These are phyloP conservation scores for Backusella parvicylindrica DNA, from an alignment of 192 early-diverging fungal species.

Conservation along the genomic window DNA sequence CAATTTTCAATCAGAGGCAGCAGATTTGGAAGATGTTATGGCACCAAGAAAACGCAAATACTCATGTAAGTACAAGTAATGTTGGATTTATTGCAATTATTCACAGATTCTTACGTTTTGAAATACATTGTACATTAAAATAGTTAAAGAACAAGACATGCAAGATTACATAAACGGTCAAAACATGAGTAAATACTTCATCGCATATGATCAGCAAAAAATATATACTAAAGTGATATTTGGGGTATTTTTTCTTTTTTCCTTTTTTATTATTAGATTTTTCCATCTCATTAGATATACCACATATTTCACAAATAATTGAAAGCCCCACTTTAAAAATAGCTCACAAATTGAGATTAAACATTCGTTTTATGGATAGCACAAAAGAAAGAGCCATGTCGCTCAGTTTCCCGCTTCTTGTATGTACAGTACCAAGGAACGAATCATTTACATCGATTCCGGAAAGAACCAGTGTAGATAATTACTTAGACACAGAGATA, in stretches of 20 bases:
- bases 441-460: background rate
- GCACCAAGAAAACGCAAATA: background rate
- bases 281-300: background rate
- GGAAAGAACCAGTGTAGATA: background rate
- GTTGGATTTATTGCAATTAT: background rate
- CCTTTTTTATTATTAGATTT: slow-evolving; percentile 4
- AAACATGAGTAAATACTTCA: background rate
- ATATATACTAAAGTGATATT: background rate
- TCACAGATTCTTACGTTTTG: background rate
- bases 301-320: background rate
- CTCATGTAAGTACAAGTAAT: background rate
- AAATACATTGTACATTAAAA: background rate
- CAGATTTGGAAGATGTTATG: background rate
- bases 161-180: background rate
- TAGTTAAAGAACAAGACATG: background rate
- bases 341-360: background rate
- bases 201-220: background rate
- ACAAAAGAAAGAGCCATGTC: background rate
- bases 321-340: slow-evolving; percentile 1
- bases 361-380: background rate
- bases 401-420: background rate
- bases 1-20: background rate
- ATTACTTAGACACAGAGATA: background rate
- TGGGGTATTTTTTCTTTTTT: background rate
- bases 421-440: background rate